Base-by-base conservation (phyloP, 148 eudicot genomes). In the Arbutus unedo region DNA sequence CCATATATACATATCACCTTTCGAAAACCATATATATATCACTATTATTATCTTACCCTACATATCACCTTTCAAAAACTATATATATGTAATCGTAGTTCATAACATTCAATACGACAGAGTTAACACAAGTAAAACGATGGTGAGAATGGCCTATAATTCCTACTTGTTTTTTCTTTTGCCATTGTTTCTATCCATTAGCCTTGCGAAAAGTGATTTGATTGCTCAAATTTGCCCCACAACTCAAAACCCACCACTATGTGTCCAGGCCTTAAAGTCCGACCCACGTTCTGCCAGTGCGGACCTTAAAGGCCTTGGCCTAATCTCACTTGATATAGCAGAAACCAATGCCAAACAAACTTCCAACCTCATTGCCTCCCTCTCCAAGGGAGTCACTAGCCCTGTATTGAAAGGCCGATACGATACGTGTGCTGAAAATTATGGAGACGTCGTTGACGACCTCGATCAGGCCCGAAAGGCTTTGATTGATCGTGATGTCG, bases 301-400 rank as follows among this genome's bases (percentile, higher is more conserved):
- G 3, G 72, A 73, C 18, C 78, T 83, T 41, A 79, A 48, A 47
- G 81, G 72, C 85, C 85, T 83, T 59, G 78, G 72, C 9, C n/a
- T 7, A 1, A 78, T 81, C 72, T 73, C 83, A 38, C 21, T 81
- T 13, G 71, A 47, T 38, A 55, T 43, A 45, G 15, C 83, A 8
- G 18, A 56, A 73, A 14, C 25, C 19, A 14, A 25, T 10, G 83
- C 83, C 38, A 74, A 43, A 45, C n/a, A 44, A 44, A 81, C 71
- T 7, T 23, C 18, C 70, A 74, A 15, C 3, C 55, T 72, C 11
- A 60, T 68, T 4, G 7, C 43, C 0, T 1, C 7, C 0, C 73
- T 68, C 11, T 31, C 73, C 45, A 68, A 38, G 73, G 44, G 18
- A 68, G 73, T 3, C 45, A 38, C 45, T 14, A 13, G 6, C 64